These are phyloP conservation scores for Tetracentron sinense DNA, from an alignment of 164 flowering plant genomes.

Conservation along the genomic window DNA sequence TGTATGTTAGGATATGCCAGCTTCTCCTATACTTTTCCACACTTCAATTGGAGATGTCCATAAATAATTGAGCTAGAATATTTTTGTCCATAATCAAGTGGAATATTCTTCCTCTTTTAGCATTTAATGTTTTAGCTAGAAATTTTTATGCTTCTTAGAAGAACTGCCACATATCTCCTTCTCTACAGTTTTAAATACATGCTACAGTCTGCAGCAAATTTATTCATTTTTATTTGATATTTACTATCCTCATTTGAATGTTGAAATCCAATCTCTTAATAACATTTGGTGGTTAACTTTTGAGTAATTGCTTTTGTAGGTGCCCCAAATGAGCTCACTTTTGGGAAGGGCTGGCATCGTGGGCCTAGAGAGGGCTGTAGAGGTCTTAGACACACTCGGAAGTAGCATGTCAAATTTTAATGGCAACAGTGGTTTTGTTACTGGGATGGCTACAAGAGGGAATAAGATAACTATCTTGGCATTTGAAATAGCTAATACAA, in stretches of 20 bases:
- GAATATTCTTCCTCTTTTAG: too few relatives aligned
- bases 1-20: too few relatives aligned
- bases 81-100: too few relatives aligned
- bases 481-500: slow-evolving; percentile 73
- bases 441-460: slow-evolving; percentile 43
- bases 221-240: too few relatives aligned
- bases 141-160: too few relatives aligned
- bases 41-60: too few relatives aligned
- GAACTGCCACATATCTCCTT: too few relatives aligned
- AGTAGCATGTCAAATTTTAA: slow-evolving; percentile 61
- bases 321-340: slow-evolving; percentile 30
- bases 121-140: too few relatives aligned
- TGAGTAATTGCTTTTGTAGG: slow-evolving; percentile 17
- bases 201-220: too few relatives aligned
- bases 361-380: slow-evolving; percentile 58
- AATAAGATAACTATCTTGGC: slow-evolving; percentile 50
- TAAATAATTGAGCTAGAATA: too few relatives aligned
- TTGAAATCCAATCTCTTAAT: background rate
- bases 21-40: too few relatives aligned
- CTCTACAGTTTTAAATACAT: too few relatives aligned
- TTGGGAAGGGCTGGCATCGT: slow-evolving; percentile 49
- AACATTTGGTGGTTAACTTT: background rate
- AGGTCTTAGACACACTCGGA: slow-evolving; percentile 55
- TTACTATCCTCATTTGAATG: background rate
- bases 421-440: slow-evolving; percentile 34